These are phyloP conservation scores for Hygrophorus pudorinus DNA, from an alignment of 768 basidiomycete genomes.

Conservation along the genomic window DNA sequence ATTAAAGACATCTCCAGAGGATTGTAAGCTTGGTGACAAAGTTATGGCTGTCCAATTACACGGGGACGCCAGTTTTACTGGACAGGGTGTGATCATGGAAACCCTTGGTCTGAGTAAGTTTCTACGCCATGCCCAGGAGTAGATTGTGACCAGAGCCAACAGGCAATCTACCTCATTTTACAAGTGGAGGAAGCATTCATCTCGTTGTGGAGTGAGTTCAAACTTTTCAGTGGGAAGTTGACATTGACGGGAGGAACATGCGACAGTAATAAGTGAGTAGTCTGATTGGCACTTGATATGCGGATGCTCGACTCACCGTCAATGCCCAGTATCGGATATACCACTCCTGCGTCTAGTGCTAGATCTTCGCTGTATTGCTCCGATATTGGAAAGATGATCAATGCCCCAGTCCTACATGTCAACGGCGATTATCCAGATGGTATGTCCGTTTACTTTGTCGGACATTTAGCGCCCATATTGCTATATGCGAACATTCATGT, in stretches of 20 bases:
- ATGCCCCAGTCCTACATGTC: constrained; percentile 81
- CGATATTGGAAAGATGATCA: constrained; percentile 84
- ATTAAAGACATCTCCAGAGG: constrained; percentile 49
- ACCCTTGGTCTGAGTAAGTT: constrained; percentile 67
- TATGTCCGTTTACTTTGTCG: constrained; percentile 11
- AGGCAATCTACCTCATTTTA: constrained; percentile 88
- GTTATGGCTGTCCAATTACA: constrained; percentile 89
- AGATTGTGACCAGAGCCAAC: not conserved
- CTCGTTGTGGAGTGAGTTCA: constrained; percentile 77
- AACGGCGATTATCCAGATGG: constrained; percentile 91
- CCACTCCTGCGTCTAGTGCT: constrained; percentile 76
- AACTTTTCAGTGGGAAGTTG: not conserved
- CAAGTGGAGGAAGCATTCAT: constrained; percentile 84
- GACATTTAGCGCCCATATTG: too few species aligned
- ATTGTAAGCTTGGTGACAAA: constrained; percentile 50
- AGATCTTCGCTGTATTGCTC: constrained; percentile 85
- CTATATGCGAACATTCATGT: too few species aligned
- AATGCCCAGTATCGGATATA: constrained; percentile 74
- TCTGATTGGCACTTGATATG: not conserved
- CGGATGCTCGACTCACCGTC: constrained; percentile 1
- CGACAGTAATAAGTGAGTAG: constrained; percentile 4
- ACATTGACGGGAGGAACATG: not conserved
- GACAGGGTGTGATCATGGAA: constrained; percentile 89
- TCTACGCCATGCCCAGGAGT: not conserved
- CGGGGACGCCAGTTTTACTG: constrained; percentile 86